These are phyloP conservation scores for Eremothecium coryli DNA, from an alignment of 1,139 yeast genomes.

Conservation along the genomic window DNA sequence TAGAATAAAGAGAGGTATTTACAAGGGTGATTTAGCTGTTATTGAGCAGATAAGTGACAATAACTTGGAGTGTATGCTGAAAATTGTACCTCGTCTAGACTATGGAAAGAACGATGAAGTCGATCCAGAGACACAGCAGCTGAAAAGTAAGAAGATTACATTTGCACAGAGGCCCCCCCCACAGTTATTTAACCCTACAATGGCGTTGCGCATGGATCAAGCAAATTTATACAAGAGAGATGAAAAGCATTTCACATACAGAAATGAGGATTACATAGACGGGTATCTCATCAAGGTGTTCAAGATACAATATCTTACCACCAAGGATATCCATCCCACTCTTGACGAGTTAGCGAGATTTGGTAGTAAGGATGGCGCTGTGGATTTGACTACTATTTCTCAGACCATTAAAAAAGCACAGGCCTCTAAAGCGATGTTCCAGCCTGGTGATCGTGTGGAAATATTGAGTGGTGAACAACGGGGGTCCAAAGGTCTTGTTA, in stretches of 20 bases:
- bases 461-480: slow-evolving; percentile 89
- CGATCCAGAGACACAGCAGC: slow-evolving; percentile 41
- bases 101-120: slow-evolving; percentile 64
- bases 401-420: slow-evolving; percentile 65
- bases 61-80: slow-evolving; percentile 87
- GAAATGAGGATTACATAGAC: slow-evolving; percentile 80
- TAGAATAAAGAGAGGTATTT: slow-evolving; percentile 81
- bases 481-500: slow-evolving; percentile 75
- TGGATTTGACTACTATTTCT: slow-evolving; percentile 79
- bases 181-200: slow-evolving; percentile 71
- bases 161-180: slow-evolving; percentile 69
- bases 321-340: slow-evolving; percentile 78
- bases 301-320: slow-evolving; percentile 70
- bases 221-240: slow-evolving; percentile 60
- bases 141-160: slow-evolving; percentile 41
- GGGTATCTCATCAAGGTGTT: slow-evolving; percentile 84
- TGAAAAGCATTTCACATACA: slow-evolving; percentile 61
- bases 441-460: slow-evolving; percentile 91
- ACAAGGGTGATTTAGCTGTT: slow-evolving; percentile 85
- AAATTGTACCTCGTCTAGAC: slow-evolving; percentile 86
- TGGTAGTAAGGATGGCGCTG: slow-evolving; percentile 62
- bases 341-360: slow-evolving; percentile 84
- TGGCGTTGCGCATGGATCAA: slow-evolving; percentile 55
- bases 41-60: slow-evolving; percentile 91
- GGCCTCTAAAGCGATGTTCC: slow-evolving; percentile 54